Percentiles rank a stretch among this genome's conserved stretches.
Conservation (phyloP, 2,329 filamentous ascomycete species). For the Aureobasidium namibiae region DNA sequence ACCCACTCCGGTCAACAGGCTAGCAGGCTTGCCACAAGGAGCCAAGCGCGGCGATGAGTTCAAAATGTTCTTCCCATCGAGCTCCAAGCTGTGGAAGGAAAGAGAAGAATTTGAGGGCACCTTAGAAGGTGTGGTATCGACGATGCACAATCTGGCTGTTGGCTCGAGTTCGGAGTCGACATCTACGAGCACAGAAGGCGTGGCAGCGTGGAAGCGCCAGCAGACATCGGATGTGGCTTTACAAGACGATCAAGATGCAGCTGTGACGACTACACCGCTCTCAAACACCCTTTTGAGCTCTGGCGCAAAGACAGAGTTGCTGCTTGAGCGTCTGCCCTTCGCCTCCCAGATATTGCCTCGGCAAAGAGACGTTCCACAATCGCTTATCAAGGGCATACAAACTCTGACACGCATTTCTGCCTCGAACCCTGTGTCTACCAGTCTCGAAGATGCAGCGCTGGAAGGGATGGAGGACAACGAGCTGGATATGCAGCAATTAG, state of each 20-base stretch:
- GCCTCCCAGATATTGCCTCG: constrained; percentile 56
- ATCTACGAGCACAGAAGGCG: constrained; percentile 13
- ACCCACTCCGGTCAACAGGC: constrained; percentile 71
- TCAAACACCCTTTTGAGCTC: neutral
- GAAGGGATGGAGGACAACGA: constrained; percentile 25
- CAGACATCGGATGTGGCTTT: neutral
- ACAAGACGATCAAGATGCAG: neutral
- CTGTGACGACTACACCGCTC: neutral
- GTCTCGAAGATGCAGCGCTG: constrained; percentile 15
- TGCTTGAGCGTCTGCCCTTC: constrained; percentile 83
- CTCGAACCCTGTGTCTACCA: neutral
- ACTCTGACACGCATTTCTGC: constrained; percentile 52
- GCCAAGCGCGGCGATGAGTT: constrained; percentile 48
- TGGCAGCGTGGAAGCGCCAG: constrained; percentile 19
- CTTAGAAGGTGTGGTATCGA: constrained; percentile 53
- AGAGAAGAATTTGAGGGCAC: constrained; percentile 73
- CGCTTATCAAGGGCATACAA: constrained; percentile 39
- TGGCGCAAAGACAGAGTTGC: constrained; percentile 59
- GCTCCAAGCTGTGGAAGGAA: constrained; percentile 72
- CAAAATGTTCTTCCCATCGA: constrained; percentile 89
- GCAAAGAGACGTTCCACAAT: constrained; percentile 42
- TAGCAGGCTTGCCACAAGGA: constrained; percentile 28
- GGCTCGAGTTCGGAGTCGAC: neutral
- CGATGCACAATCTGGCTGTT: neutral
- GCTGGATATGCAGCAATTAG: constrained; percentile 13